Evolutionary conservation across 495 filamentous ascomycete genomes (phyloP).

Genomic region (Ramalina intermedia): DNA sequence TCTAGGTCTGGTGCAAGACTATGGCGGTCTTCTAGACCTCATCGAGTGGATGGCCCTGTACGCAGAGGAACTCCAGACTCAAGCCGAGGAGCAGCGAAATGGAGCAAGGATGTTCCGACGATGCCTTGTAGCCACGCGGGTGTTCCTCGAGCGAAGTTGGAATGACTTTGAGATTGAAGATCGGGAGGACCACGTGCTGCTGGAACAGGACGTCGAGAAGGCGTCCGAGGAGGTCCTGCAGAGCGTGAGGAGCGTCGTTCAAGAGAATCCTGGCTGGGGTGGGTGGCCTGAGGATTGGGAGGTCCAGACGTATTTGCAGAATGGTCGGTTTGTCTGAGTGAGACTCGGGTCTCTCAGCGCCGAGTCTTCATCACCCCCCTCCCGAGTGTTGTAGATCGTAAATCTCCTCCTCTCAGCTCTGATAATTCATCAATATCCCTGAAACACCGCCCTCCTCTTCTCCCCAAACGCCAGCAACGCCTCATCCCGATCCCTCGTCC

Average conservation of each 20-base stretch:
- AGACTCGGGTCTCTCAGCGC: too few species aligned
- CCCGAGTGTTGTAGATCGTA: conserved; percentile 2
- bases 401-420: too few species aligned
- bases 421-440: conserved; percentile 7
- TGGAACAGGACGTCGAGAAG: conserved; percentile 6
- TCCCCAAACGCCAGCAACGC: conserved; percentile 22
- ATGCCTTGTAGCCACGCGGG: conserved; percentile 35
- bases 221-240: conserved; percentile 18
- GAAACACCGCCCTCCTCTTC: conserved; percentile 11
- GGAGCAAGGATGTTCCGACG: conserved; percentile 31
- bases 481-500: conserved; percentile 16
- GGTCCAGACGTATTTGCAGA: conserved; percentile 29
- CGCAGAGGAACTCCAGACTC: conserved; percentile 22
- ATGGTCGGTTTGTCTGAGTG: conserved; percentile 3
- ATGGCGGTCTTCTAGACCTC: conserved; percentile 33
- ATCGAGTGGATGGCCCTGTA: conserved; percentile 39
- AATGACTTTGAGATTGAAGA: conserved; percentile 1
- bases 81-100: conserved; percentile 26
- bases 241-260: conserved; percentile 31
- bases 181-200: background rate
- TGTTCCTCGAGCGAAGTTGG: conserved; percentile 36
- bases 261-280: conserved; percentile 30
- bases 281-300: conserved; percentile 40
- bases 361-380: conserved; percentile 13
- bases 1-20: conserved; percentile 34